Conservation (phyloP, 2,329 filamentous ascomycete species). For the Verticillium klebahnii region DNA sequence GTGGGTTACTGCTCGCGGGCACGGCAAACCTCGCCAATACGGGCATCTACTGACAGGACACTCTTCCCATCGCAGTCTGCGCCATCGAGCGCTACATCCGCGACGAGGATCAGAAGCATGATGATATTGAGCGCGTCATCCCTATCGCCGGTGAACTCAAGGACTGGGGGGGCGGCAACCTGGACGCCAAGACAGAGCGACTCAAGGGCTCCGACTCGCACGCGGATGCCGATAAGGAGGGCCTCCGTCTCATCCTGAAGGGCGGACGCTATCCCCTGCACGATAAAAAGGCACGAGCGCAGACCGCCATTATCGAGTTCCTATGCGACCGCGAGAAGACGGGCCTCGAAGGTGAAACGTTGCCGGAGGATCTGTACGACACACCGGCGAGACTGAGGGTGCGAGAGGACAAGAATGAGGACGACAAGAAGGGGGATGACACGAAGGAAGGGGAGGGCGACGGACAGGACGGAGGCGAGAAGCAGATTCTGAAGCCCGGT, state of each 20-base stretch:
- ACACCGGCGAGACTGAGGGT: conserved; percentile 18
- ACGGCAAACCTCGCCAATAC: too few species aligned
- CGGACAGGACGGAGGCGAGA: conserved; percentile 37
- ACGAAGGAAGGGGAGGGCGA: conserved; percentile 30
- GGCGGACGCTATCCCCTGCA: conserved; percentile 52
- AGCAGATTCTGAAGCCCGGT: conserved; percentile 48
- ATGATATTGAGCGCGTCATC: conserved; percentile 52
- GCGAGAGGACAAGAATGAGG: conserved; percentile 22
- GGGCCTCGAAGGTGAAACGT: conserved; percentile 68
- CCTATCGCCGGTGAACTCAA: conserved; percentile 71
- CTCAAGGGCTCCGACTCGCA: conserved; percentile 62
- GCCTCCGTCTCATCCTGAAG: conserved; percentile 63
- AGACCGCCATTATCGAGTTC: conserved; percentile 81
- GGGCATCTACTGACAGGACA: not conserved
- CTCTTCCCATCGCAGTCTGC: conserved; percentile 55
- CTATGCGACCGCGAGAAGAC: conserved; percentile 69
- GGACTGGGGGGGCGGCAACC: conserved; percentile 48
- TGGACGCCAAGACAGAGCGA: conserved; percentile 63
- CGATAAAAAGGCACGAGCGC: conserved; percentile 52
- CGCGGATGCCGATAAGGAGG: conserved; percentile 63
- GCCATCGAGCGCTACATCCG: conserved; percentile 60
- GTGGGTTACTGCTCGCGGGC: conserved; percentile 31
- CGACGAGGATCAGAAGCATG: conserved; percentile 38
- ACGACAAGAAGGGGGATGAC: conserved; percentile 26
- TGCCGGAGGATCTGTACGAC: conserved; percentile 48